Base-by-base conservation (phyloP, 1,284 basidiomycete genomes). In the Rhodotorula sp. region DNA sequence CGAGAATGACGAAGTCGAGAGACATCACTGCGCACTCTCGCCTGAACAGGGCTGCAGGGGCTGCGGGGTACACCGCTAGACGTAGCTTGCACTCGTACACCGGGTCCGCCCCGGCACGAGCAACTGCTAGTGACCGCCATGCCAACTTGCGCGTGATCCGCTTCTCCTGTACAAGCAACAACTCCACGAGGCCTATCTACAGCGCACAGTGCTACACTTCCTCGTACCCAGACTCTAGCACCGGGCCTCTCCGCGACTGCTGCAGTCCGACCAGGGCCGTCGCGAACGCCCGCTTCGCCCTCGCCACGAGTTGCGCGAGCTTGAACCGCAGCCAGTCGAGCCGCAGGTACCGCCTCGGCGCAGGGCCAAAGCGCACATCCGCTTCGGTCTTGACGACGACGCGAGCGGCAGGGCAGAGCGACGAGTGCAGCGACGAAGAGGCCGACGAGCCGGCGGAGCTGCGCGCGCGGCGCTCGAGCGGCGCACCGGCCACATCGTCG, bases 341-440 rank as follows among this genome's bases (percentile, higher is more conserved):
- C 27, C 42, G 52, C 16, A 76, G 49, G 59, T 71, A 76, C 19
- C 75, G 60, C 27, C 64, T 62, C 2, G 75, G 75, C 4, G 56
- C 50, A 1, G 59, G 57, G 1, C 75, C 75, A 61, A 76, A 76
- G 8, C 71, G 66, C 7, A 65, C 67, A 27, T 74, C 65, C 55
- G 60, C 42, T 54, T 76, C 71, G 25, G 68, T 65, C 67, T 76
- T 76, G 46, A 41, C 23, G 21, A 64, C 50, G 12, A 44, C n/a
- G 19, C 13, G 49, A 12, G 42, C 23, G 2, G 44, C 23, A 4
- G 16, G 14, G 1, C 23, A 59, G 5, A 14, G 54, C 41, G 49
- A 23, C 44, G 16, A 53, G 21, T 17, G 25, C n/a, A 60, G 14
- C 23, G 45, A 14, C 34, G 34, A 34, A 34, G 34, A 34, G 34